Evolutionary conservation across 2,329 filamentous ascomycete species (phyloP).

Genomic region (Aspergillus persii): DNA sequence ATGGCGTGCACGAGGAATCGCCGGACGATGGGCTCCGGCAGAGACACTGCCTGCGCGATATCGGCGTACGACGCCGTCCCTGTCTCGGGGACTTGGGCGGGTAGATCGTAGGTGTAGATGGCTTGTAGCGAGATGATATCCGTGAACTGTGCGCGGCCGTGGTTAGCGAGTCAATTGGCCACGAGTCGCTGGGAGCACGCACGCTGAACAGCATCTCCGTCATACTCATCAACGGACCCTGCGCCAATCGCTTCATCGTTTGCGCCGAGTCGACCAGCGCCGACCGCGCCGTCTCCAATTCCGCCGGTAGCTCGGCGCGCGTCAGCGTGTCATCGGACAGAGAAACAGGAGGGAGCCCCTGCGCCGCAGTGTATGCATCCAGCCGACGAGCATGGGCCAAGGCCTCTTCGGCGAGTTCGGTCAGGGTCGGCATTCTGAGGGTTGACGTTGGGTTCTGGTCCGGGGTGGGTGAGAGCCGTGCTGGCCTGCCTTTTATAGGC

Average conservation of each 20-base stretch:
- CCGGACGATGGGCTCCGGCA: neutral
- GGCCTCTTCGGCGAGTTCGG: neutral
- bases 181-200: neutral
- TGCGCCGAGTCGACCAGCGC: neutral
- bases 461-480: too few species aligned
- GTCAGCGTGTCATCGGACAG: neutral
- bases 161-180: too few species aligned
- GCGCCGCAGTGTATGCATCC: neutral
- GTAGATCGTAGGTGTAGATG: neutral
- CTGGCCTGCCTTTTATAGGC: too few species aligned
- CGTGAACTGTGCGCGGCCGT: neutral
- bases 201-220: neutral
- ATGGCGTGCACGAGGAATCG: neutral
- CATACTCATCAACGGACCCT: neutral
- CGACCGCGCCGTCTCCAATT: neutral
- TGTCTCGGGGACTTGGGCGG: neutral
- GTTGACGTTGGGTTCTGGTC: too few species aligned
- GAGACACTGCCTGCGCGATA: neutral
- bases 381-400: neutral
- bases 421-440: neutral
- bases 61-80: neutral
- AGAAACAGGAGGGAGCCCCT: neutral
- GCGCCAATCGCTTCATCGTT: neutral
- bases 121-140: neutral
- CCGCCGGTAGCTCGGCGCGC: neutral